Base-by-base conservation (phyloP, 2,329 filamentous ascomycete genomes). In the Venturia oleaginea region DNA sequence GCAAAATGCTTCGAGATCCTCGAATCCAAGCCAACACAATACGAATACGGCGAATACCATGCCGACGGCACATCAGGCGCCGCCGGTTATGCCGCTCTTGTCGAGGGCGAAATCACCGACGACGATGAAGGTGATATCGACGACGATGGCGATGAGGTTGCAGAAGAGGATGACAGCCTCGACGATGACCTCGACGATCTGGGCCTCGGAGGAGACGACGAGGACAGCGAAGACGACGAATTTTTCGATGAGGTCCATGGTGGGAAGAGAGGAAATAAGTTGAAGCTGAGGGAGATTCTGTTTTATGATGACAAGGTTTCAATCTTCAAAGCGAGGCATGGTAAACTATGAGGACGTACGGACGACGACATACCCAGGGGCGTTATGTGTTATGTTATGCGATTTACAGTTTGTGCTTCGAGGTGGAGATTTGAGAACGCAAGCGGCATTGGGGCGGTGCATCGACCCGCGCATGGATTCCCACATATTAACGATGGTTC, bases 241-340 rank as follows among this genome's bases (percentile, higher is more conserved):
- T 81, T 80, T 4, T 79, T 80, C 59, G 72, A 78, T 67, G 79
- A 81, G 42, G 81, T 81, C 24, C 19, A 74, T 77, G 46, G 76
- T 73, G 62, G 71, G 75, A 46, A 69, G 66, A 72, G 70, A 22
- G 69, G 70, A 15, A 67, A 71, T 37, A 81, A 81, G 67, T 80
- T 92, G 66, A 81, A 85, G 64, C 77, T 93, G 68, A 80, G 89
- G 67, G 89, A 93, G 78, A 93, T 94, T 67, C 75, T 92, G 67
- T 93, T 91, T 74, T 92, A 91, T 70, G 90, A 93, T 72, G 90
- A 93, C 72, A 90, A 91, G 75, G 85, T 91, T 63, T 86, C 88
- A 34, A 87, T 93, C 65, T 93, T 93, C 77, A 89, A 88, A 73
- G 88, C 88, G 38, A 83, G 90, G 66, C 86, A 90, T 75, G 86